Evolutionary conservation across 371 early-diverging fungal genomes (phyloP), one percentile per base, ranked within the genome.

Genomic region (Basidiobolus meristosporus): DNA sequence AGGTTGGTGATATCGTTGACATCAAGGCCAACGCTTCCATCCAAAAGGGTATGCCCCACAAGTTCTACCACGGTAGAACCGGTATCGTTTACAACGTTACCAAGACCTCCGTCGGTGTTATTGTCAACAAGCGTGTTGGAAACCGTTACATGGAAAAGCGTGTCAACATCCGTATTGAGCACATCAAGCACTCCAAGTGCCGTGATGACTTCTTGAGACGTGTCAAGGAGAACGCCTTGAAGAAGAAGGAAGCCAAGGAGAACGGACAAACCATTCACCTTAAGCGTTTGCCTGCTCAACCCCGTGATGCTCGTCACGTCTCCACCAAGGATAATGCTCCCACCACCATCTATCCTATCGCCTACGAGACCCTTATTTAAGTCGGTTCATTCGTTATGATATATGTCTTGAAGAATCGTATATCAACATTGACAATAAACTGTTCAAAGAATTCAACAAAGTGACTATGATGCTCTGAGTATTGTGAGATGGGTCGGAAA

Each of bases 41-140:
- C 59, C 98, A 98, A 67, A 97, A 96, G 85, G 99, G 99, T 68
- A 93, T 99, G 97, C 99, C 99, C 58, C 98, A 98, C 91, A 98
- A 97, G 79, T 97, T 82, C 85, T 99, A 96, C 82, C 98, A 98
- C 69, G 98, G 90, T 52, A 86, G 85, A 56, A 97, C 96, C 47
- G 98, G 95, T 60, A 78, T 97, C 63, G 73, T 97, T 61, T 97
- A 83, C 84, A 97, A 97, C 77, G 91, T 97, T 40, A 90, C 98
- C 82, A 91, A 91, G 82, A 73, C 88, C 43, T 72, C 98, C 42
- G 90, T 98, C 43, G 98, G 97, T 71, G 79, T 99, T 56, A 91
- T 96, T 56, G 63, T 96, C 70, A 75, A 98, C 86, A 98, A 97
- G 88, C 73, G 72, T 50, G 95, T 95, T 44, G 95, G 98, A 50